A percentile compares a stretch with the other conserved stretches of the same genome.
Conservation (phyloP, 345 rosid species). For the Rhodamnia rubescens region DNA sequence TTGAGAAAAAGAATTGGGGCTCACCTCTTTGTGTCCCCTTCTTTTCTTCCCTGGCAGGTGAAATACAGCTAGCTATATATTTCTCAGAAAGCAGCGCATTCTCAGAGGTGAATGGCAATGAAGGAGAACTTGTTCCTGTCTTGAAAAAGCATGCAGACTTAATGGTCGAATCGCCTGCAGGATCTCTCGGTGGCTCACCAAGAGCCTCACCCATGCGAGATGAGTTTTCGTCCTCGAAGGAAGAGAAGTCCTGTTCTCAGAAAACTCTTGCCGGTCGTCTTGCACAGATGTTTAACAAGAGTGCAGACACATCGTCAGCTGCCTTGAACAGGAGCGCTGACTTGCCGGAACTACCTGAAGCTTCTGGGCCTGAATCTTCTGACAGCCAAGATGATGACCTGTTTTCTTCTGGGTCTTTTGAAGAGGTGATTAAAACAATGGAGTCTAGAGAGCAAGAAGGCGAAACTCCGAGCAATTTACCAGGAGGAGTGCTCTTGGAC, state of each 20-base stretch:
- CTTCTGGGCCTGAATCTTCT: slow-evolving; percentile 18
- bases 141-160: slow-evolving; percentile 24
- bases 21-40: not conserved
- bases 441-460: slow-evolving; percentile 53
- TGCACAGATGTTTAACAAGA: slow-evolving; percentile 78
- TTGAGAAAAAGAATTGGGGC: not conserved
- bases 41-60: slow-evolving; percentile 40
- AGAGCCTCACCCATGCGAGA: slow-evolving; percentile 35
- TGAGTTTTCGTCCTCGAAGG: slow-evolving; percentile 37
- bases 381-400: slow-evolving; percentile 41
- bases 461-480: slow-evolving; percentile 60
- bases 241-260: slow-evolving; percentile 36
- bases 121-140: slow-evolving; percentile 16
- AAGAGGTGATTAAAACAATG: slow-evolving; percentile 47
- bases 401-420: slow-evolving; percentile 43
- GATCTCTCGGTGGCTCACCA: slow-evolving; percentile 24
- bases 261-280: slow-evolving; percentile 53
- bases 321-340: slow-evolving; percentile 27
- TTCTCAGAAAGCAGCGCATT: slow-evolving; percentile 47
- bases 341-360: slow-evolving; percentile 35
- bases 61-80: slow-evolving; percentile 56
- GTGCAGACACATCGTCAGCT: slow-evolving; percentile 21
- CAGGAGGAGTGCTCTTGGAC: slow-evolving; percentile 83
- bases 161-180: slow-evolving; percentile 23
- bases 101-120: slow-evolving; percentile 16